A percentile compares a stretch with the other conserved stretches of the same genome.
phyloP scores from a whole-genome alignment of 352 stramenopile genomes.

The Plasmopara muralis region DNA sequence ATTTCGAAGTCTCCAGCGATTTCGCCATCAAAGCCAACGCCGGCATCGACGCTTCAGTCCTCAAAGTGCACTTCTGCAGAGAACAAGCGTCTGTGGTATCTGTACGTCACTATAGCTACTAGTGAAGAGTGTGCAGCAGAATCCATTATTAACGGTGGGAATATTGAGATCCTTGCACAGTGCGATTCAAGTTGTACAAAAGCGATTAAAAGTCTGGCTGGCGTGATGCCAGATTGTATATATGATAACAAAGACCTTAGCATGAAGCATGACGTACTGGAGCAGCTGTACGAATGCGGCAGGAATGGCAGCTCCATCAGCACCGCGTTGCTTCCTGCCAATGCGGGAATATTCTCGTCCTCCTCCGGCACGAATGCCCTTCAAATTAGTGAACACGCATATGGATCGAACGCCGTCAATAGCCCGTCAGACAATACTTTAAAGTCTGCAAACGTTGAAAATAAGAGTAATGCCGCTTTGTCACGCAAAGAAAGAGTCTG shows the following conservation, averaged over 20 bases:
- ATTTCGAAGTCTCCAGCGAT: conserved; percentile 1
- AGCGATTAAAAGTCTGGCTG: conserved; percentile 10
- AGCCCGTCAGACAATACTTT: conserved; percentile 2
- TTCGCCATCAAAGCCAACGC: conserved; percentile 5
- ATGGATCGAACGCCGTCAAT: conserved; percentile 1
- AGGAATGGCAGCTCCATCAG: conserved; percentile 1
- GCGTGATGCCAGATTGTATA: conserved; percentile 26
- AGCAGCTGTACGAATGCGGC: conserved; percentile 10
- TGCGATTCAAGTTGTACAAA: conserved; percentile 25
- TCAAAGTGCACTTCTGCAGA: conserved; percentile 14
- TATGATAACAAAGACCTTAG: conserved; percentile 27
- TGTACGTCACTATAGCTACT: conserved; percentile 14
- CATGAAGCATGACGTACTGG: conserved; percentile 26
- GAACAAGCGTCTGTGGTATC: conserved; percentile 11
- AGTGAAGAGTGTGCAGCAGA: conserved; percentile 20
- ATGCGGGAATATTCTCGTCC: not conserved
- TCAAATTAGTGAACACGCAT: not conserved
- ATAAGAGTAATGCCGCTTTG: conserved; percentile 3
- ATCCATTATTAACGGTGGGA: conserved; percentile 11
- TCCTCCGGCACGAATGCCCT: conserved; percentile 2
- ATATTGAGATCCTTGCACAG: conserved; percentile 21
- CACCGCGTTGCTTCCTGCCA: conserved; percentile 4
- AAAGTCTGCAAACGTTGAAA: conserved; percentile 3
- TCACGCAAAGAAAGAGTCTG: not conserved
- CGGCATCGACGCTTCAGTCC: conserved; percentile 2